phyloP scores from a whole-genome alignment of 768 basidiomycete genomes.

The Boletus coccyginus region DNA sequence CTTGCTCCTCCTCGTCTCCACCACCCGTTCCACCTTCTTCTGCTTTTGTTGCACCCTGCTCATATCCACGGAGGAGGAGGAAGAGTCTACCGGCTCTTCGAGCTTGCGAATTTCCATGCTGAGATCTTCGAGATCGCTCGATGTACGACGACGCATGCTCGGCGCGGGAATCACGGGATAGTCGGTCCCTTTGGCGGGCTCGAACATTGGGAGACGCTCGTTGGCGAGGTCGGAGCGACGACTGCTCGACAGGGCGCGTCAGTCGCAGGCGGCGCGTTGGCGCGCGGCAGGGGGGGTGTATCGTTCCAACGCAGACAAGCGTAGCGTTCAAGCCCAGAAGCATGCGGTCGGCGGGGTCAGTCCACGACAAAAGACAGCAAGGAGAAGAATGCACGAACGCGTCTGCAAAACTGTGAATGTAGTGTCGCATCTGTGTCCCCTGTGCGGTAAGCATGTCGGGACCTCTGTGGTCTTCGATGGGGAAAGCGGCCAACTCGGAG shows the following conservation, averaged over 20 bases:
- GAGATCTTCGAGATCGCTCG: conserved; percentile 41
- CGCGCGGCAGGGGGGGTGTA: too few relatives aligned
- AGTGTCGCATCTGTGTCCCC: conserved; percentile 53
- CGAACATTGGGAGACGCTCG: conserved; percentile 68
- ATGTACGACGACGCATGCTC: conserved; percentile 52
- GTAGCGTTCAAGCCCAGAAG: too few relatives aligned
- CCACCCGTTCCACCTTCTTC: too few relatives aligned
- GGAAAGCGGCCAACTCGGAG: conserved; percentile 52
- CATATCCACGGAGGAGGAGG: too few relatives aligned
- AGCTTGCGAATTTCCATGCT: conserved; percentile 68
- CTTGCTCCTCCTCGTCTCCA: too few relatives aligned
- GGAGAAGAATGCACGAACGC: conserved; percentile 49
- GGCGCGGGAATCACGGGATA: conserved; percentile 57
- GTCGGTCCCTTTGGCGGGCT: conserved; percentile 30
- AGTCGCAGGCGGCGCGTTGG: too few relatives aligned
- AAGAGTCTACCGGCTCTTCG: conserved; percentile 22
- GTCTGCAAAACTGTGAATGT: conserved; percentile 72
- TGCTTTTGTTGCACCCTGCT: too few relatives aligned
- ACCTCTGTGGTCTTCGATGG: conserved; percentile 38
- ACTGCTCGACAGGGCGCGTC: conserved; percentile 29
- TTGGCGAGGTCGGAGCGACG: conserved; percentile 72
- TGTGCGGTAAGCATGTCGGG: conserved; percentile 63
- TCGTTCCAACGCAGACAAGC: too few relatives aligned
- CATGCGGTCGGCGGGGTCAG: background rate
- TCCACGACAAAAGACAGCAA: background rate